Base-by-base conservation (phyloP, 2,329 filamentous ascomycete species). In the Colletotrichum zoysiae region DNA sequence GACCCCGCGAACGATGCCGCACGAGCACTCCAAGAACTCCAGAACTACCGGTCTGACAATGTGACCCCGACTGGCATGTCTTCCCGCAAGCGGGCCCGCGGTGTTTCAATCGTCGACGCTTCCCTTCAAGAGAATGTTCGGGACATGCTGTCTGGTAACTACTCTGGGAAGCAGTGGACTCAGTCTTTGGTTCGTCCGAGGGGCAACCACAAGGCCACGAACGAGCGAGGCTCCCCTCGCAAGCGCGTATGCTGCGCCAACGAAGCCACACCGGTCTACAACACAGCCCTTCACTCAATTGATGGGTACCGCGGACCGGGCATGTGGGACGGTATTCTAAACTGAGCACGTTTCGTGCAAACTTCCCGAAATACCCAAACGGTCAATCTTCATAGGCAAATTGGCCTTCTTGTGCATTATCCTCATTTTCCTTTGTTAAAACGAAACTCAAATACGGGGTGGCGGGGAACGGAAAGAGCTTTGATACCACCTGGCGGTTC, bases 171-270 rank as follows among this genome's bases (percentile, higher is more conserved):
- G 40, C 71, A 76, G 66, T 85, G 83, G 80, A 76, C 83, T 44
- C 79, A 82, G 55, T 75, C 79, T 16, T 76, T 85, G 71, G 78
- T 84, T 67, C 84, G 81, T 50, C 78, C 83, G 59, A 80, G 79
- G 11, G 76, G 79, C 75, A 76, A 82, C 78, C 58, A 60, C 16
- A n/a, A 56, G n/a, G 56, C 11, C 23, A n/a, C 40, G n/a, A 56
- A 42, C 18, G 81, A 77, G 78, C 78, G 75, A 78, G 77, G 74
- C 67, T 82, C 75, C 71, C 80, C 86, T 75, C 84, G 88, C 73
- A 93, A 93, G 83, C 87, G 91, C 76, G 85, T 92, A 48, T 92
- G 91, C 82, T 92, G 89, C 81, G 87, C 89, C 56, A 84, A 87
- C 18, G 89, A 92, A 79, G 88, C 86, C 66, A 83, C 84, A 26